Base-by-base conservation (phyloP, 177 flowering plant species). In the Vitis hybrid region DNA sequence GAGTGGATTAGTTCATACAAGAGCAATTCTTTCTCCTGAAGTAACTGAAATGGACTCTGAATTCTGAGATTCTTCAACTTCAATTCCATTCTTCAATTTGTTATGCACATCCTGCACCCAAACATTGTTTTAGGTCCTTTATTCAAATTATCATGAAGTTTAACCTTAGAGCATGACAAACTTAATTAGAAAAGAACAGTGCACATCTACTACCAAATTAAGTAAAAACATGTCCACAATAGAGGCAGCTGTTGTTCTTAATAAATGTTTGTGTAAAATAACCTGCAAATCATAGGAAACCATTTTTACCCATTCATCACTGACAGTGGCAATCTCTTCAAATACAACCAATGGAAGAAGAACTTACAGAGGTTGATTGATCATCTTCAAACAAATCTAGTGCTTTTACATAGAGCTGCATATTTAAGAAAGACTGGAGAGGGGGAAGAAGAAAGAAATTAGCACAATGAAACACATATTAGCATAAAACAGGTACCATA, bases 371-470 rank as follows among this genome's bases (percentile, higher is more conserved):
- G 71, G 88, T 83, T 81, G 96, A 75, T 64, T 77, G 96, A 74
- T 91, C 97, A 76, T 89, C 93, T 73, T 95, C 98, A 83, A 95
- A 93, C 83, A 95, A 73, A 73, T 93, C 98, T 62, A 95, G 78
- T 62, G 97, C 97, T 72, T 90, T 95, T 81, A 91, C 97, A 80
- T 90, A 91, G 18, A 95, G 87, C 83, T 95, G 99, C 80, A 95
- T 71, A 73, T 88, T 89, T 69, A 91, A 79, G 84, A 78, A 91
- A 68, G 86, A 77, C 98, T 94, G 86, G 62, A 29, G 67, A 68
- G 51, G 72, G 9, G 60, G 63, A 51, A 31, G 51, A 56, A 50
- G 3, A 62, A 39, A 56, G 19, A 69, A 59, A 65, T 39, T 29
- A 65, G 14, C 31, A 19, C 56, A 15, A 60, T 63, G 49, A 67